Conservation (phyloP, 2,329 filamentous ascomycete genomes). For the Clathrospora elynae region DNA sequence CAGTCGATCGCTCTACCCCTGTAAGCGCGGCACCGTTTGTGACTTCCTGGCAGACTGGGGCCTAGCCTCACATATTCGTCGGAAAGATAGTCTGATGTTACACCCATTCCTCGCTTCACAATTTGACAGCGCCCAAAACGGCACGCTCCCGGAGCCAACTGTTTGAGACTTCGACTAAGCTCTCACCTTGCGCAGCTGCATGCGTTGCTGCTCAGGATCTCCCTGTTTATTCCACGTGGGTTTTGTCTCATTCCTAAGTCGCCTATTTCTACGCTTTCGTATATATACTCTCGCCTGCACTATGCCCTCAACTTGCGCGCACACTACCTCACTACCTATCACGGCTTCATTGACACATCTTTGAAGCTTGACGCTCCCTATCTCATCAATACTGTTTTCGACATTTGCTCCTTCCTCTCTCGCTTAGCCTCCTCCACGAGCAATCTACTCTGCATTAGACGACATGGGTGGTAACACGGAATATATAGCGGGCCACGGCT, state of each 20-base stretch:
- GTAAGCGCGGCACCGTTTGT: conserved; percentile 37
- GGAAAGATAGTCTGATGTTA: conserved; percentile 42
- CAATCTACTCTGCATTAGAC: conserved; percentile 34
- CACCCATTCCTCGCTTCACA: conserved; percentile 46
- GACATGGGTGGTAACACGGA: conserved; percentile 52
- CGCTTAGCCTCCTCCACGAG: conserved; percentile 30
- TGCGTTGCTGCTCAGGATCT: conserved; percentile 42
- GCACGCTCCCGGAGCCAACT: conserved; percentile 47
- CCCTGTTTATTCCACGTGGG: conserved; percentile 45
- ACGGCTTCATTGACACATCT: conserved; percentile 8
- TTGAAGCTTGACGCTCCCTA: conserved; percentile 18
- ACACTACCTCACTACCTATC: conserved; percentile 16
- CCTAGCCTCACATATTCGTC: conserved; percentile 34
- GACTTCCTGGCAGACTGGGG: conserved; percentile 36
- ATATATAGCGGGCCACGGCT: conserved; percentile 49
- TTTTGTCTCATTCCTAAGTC: conserved; percentile 38
- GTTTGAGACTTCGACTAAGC: conserved; percentile 48
- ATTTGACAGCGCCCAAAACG: conserved; percentile 48
- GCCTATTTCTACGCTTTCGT: conserved; percentile 36
- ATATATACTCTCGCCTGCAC: conserved; percentile 38
- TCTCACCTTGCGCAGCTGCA: conserved; percentile 43
- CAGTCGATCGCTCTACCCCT: conserved; percentile 26
- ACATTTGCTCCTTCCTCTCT: conserved; percentile 29
- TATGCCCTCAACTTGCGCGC: conserved; percentile 20
- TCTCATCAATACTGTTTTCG: conserved; percentile 16